A percentile compares a stretch with the other conserved stretches of the same genome.
Conservation (phyloP, 2,329 filamentous ascomycete genomes). For the Eutypa lata region DNA sequence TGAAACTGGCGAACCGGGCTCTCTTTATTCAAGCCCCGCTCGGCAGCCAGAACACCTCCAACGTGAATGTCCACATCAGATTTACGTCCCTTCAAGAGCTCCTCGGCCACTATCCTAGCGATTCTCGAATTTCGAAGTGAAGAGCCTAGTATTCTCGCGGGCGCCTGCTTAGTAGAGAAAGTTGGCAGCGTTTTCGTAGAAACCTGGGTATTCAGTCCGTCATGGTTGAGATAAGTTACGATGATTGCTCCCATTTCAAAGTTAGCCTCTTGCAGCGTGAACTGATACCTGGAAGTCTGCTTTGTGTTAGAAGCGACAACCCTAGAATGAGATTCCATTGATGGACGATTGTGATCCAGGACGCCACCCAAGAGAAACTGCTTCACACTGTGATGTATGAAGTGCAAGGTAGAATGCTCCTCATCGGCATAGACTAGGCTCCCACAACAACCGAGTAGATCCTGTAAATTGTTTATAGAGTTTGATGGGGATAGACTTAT, state of each 20-base stretch:
- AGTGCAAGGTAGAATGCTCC: background rate
- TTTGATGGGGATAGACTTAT: background rate
- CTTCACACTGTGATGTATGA: background rate
- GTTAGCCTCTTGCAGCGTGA: background rate
- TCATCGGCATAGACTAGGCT: background rate
- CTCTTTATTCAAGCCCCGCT: background rate
- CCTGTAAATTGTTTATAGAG: background rate
- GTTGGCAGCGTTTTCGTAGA: background rate
- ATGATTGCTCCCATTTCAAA: background rate
- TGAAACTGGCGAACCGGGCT: background rate
- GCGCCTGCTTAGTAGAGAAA: background rate
- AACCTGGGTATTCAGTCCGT: no score
- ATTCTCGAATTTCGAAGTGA: background rate
- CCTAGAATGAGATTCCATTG: background rate
- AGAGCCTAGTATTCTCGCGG: background rate
- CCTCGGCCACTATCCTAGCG: background rate
- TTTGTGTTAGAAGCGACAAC: background rate
- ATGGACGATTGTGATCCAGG: background rate
- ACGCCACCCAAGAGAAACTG: background rate
- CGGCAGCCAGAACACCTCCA: background rate
- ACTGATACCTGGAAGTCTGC: background rate
- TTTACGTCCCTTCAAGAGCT: background rate
- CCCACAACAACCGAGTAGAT: background rate
- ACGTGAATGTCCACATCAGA: background rate
- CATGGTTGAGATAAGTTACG: background rate